Conservation (phyloP, 1,284 basidiomycete genomes). For the Microbotryum intermedium region DNA sequence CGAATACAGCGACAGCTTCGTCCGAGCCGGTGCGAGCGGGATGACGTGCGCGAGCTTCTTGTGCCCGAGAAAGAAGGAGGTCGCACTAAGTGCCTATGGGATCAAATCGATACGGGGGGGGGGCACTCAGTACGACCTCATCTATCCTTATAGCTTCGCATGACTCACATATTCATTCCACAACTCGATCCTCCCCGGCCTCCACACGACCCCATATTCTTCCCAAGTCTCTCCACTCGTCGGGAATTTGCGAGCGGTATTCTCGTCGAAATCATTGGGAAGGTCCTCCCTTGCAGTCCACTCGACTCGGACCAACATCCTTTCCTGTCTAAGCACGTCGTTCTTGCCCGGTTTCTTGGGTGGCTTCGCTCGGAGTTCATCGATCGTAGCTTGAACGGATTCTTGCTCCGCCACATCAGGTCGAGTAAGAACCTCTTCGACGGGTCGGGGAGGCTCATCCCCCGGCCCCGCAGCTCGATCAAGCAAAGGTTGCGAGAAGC, state of each 20-base stretch:
- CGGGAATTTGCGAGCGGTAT: constrained; percentile 25
- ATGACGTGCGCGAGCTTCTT: constrained; percentile 28
- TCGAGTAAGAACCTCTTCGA: constrained; percentile 22
- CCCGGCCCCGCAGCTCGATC: constrained; percentile 4
- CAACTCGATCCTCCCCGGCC: constrained; percentile 25
- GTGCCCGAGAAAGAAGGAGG: constrained; percentile 8
- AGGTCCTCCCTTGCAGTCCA: constrained; percentile 26
- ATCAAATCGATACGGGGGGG: not conserved
- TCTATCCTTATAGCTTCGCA: accelerated
- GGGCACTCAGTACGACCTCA: not conserved
- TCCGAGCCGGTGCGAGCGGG: constrained; percentile 15
- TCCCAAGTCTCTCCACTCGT: constrained; percentile 25
- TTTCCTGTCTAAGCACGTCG: constrained; percentile 18
- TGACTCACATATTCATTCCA: constrained; percentile 27
- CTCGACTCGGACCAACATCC: constrained; percentile 27
- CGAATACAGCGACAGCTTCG: constrained; percentile 30
- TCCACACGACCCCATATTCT: constrained; percentile 29
- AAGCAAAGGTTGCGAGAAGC: too few relatives aligned
- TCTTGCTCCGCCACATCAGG: constrained; percentile 6
- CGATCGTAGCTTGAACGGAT: constrained; percentile 7
- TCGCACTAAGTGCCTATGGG: constrained; percentile 4
- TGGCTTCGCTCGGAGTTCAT: not conserved
- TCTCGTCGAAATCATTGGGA: constrained; percentile 27
- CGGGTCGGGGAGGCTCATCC: constrained; percentile 20
- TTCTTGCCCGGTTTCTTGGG: not conserved